Percentiles rank a stretch among this genome's conserved stretches.
Conservation (phyloP, 192 early-diverging fungal species). For the Martensiomyces pterosporus region DNA sequence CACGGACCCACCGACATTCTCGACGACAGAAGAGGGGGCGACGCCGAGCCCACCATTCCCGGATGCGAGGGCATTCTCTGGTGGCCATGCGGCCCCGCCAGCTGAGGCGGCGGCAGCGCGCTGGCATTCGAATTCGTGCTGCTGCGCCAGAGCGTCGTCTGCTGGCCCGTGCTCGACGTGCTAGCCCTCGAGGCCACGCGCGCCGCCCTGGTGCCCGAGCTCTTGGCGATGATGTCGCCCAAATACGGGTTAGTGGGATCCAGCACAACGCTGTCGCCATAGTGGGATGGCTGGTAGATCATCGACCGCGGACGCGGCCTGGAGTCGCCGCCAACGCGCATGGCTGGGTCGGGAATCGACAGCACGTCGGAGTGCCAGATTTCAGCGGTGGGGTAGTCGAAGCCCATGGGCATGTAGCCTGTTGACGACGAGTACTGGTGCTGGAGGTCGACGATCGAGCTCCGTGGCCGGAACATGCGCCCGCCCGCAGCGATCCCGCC, state of each 20-base stretch:
- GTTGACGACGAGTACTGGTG: constrained; percentile 23
- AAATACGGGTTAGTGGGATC: constrained; percentile 45
- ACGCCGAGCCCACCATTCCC: constrained; percentile 1
- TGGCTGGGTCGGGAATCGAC: constrained; percentile 27
- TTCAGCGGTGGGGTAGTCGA: constrained; percentile 16
- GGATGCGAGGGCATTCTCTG: constrained; percentile 21
- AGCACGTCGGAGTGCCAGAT: constrained; percentile 42
- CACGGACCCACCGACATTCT: constrained; percentile 15
- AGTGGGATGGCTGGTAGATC: constrained; percentile 12
- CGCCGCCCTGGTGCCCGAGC: background rate
- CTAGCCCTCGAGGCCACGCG: constrained; percentile 12
- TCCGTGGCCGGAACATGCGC: too few species aligned
- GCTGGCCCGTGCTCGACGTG: constrained; percentile 11
- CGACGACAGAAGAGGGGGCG: constrained; percentile 10
- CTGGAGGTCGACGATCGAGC: constrained; percentile 12
- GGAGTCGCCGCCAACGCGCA: constrained; percentile 1
- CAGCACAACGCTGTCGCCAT: constrained; percentile 6
- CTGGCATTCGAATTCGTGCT: constrained; percentile 10
- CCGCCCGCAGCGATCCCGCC: constrained; percentile 1
- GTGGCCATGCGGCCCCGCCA: too few species aligned
- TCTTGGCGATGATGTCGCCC: constrained; percentile 31
- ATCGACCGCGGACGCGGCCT: constrained; percentile 36
- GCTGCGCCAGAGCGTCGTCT: constrained; percentile 15
- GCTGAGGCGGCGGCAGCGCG: too few species aligned
- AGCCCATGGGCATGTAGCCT: constrained; percentile 6